Evolutionary conservation across 257 asterid genomes (phyloP), one percentile per base, ranked within the genome.

Genomic region (Salvia splendens): DNA sequence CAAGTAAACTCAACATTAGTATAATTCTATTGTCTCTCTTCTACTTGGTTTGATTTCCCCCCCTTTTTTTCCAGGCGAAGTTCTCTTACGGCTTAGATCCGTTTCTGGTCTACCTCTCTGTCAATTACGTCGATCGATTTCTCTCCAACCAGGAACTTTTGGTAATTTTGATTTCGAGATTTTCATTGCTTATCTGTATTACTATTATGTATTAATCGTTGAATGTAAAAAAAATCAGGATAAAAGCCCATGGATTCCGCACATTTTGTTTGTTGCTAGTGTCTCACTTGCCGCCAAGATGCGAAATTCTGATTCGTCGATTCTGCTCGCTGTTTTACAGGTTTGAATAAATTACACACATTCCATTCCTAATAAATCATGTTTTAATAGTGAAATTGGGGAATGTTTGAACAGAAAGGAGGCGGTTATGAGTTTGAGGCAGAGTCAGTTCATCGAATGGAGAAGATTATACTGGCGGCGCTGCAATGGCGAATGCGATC

Each of bases 241-340:
- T 64, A 75, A 72, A 57, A 76, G 62, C 68, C 82, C 81, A 38
- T 86, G 92, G 89, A 67, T 81, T 69, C 70, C 78, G 56, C 83
- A 77, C 59, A 74, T 83, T 55, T 75, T 86, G 71, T 84, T 81
- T 12, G 76, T 80, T 51, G 75, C 86, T 2, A 71, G 92, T 71
- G 84, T 86, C 43, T 83, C 92, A 6, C 79, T 83, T 47, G 89
- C 89, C 11, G 82, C 87, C 8, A 86, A 86, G 80, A 86, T 83
- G 92, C 76, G 32, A 42, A 79, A 77, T 65, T 42, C 63, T 3
- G 80, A 81, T 76, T 50, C 75, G 42, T 73, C 84, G 20, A 14
- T 35, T 60, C 12, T 69, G 3, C 75, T 81, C 53, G 45, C 78
- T 58, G 61, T 78, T 75, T 58, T 86, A 53, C 80, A 75, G 87